Evolutionary conservation across 2,329 filamentous ascomycete species (phyloP), one percentile per base, ranked within the genome.

Genomic region (Calonectria fujianensis): DNA sequence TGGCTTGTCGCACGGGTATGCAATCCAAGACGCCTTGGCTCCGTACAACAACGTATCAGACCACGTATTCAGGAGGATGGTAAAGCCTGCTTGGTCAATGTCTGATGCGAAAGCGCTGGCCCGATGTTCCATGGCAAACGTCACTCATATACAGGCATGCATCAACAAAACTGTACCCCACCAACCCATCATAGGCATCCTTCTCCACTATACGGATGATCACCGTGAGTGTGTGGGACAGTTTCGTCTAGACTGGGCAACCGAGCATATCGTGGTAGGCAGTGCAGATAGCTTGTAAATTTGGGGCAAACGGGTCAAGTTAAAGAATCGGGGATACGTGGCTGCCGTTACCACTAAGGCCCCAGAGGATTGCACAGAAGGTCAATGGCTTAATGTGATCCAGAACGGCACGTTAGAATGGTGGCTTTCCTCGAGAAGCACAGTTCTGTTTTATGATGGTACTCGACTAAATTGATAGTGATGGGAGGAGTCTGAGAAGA

Each of bases 221-320:
- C 73, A 67, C n/a, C 69, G 65, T 52, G 73, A 72, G 29, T 67
- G 37, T 20, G 18, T 75, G 14, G 69, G 69, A 16, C 65, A 72
- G 39, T 70, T 75, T 45, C 73, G 73, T 9, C 50, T 72, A 16
- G 73, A 73, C n/a, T 72, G 69, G 69, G 45, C 10, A 32, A 29
- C 18, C 41, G 27, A 70, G 18, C 50, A 32, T 54, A 67, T 75
- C 20, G 20, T 48, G 16, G 16, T 75, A 16, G 59, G 31, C 41
- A 52, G 69, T 10, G 37, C 35, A 16, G 69, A 72, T 27, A 72
- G 51, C 31, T 24, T 75, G 1, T 73, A 73, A 52, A 50, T 75
- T 66, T 67, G 59, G 37, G 67, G 74, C n/a, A 73, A 73, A 32
- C 37, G 70, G 41, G 50, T 66, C 37, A 66, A 51, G 29, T 18